Base-by-base conservation (phyloP, 208 protist genomes). In the Phytomonas francai region DNA sequence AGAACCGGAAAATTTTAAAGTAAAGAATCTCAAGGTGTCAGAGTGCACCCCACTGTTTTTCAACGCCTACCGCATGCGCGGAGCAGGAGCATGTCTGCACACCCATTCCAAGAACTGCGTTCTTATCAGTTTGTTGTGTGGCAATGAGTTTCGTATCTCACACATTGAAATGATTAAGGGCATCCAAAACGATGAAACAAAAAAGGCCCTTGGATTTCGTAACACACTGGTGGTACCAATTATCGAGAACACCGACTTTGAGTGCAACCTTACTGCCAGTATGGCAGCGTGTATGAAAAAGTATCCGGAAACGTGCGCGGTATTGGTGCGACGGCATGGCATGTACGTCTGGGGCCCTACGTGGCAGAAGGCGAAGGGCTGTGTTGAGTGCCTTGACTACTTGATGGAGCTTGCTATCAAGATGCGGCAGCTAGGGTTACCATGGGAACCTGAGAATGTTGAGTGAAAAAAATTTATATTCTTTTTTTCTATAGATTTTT, bases 121-220 rank as follows among this genome's bases (percentile, higher is more conserved):
- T 0, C 84, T 97, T 33, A 81, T 91, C 14, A 96, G 93, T 30
- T 69, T 98, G 36, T 56, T 98, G 66, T 97, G 70, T 74, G 85
- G 87, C 31, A 91, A 84, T 29, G 95, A 98, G 78, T 98, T 98
- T 74, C 74, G 88, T 58, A 97, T 97, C 63, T 97, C 92, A 16
- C 87, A 98, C 73, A 72, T 96, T 57, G 95, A 98, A 72, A 98
- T 98, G 96, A 97, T 98, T 66, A 98, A 98, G 77, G 87, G 91
- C 42, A 88, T 97, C 60, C 29, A 25, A 28, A 77, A 83, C 59
- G 73, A 74, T 49, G 72, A 63, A n/a, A 87, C 70, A 3, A 79
- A 83, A 59, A 88, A 84, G 29, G 82, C 83, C 27, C 70, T 89
- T 25, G 72, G 83, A 59, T 97, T 92, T 67, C 80, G 90, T 54